phyloP scores from a whole-genome alignment of 1,284 basidiomycete genomes.

The Papiliotrema laurentii region DNA sequence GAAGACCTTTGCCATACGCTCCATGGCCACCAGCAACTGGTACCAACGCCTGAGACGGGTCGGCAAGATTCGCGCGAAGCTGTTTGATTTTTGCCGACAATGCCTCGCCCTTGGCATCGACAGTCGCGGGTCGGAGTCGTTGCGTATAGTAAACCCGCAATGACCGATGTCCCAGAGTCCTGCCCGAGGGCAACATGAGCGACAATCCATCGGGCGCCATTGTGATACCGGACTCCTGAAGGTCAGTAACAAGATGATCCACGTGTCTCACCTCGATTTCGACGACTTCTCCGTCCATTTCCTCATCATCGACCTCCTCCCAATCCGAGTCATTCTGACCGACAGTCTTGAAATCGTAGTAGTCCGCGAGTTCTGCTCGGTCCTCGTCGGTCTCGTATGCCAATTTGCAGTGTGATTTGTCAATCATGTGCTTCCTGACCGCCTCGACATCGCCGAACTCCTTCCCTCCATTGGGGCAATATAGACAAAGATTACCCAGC shows the following conservation, averaged over 20 bases:
- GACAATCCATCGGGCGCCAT: constrained; percentile 61
- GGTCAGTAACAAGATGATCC: not conserved
- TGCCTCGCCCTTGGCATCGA: constrained; percentile 51
- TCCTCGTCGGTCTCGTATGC: constrained; percentile 80
- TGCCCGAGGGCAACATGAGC: constrained; percentile 90
- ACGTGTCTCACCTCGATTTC: too few relatives aligned
- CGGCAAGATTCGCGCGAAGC: constrained; percentile 67
- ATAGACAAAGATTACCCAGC: constrained; percentile 88
- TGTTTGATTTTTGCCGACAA: constrained; percentile 53
- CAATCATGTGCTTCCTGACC: constrained; percentile 86
- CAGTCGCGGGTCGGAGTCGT: constrained; percentile 54
- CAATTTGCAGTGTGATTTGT: constrained; percentile 94
- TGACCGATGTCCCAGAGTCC: constrained; percentile 84
- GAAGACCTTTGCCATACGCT: constrained; percentile 70
- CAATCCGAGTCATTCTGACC: constrained; percentile 51
- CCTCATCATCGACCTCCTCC: constrained; percentile 45
- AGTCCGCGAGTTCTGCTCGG: constrained; percentile 83
- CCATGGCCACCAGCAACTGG: constrained; percentile 81
- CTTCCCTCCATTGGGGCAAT: constrained; percentile 69
- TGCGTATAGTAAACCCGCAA: constrained; percentile 86
- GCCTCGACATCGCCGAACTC: constrained; percentile 78
- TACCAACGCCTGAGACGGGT: constrained; percentile 75
- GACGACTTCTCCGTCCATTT: too few relatives aligned
- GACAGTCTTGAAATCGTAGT: constrained; percentile 90
- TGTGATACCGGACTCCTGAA: constrained; percentile 3